Evolutionary conservation across 768 basidiomycete genomes (phyloP).

Genomic region (Terana coerulea): DNA sequence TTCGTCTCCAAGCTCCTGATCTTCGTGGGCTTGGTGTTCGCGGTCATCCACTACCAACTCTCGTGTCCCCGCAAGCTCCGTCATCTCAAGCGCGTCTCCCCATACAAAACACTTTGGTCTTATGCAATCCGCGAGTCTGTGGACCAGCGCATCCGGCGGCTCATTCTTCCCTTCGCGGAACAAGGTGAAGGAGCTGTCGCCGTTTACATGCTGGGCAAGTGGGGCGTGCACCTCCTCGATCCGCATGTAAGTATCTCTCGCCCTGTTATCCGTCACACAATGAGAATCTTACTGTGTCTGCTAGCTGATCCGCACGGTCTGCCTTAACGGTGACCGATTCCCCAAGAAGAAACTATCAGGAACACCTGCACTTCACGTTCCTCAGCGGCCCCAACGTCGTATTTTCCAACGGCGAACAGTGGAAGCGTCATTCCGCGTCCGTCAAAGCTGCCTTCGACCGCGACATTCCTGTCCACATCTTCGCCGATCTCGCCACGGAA

Average conservation of each 20-base stretch:
- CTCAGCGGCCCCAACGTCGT: background rate
- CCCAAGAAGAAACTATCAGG: background rate
- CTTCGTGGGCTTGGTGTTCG: too few relatives aligned
- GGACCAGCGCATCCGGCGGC: conserved; percentile 30
- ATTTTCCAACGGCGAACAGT: background rate
- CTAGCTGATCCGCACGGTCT: background rate
- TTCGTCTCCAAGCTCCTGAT: too few relatives aligned
- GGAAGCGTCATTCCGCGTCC: background rate
- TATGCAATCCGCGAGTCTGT: conserved; percentile 28
- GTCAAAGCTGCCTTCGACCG: background rate
- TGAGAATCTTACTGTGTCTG: background rate
- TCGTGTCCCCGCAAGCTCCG: too few relatives aligned
- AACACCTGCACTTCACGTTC: background rate
- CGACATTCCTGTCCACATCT: background rate
- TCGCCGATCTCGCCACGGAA: background rate
- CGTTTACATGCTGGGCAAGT: conserved; percentile 37
- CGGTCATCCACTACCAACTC: too few relatives aligned
- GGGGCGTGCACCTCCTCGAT: conserved; percentile 39
- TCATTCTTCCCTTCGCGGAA: conserved; percentile 33
- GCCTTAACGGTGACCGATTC: background rate
- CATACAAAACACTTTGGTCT: conserved; percentile 1
- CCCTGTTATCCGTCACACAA: background rate
- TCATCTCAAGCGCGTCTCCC: too few relatives aligned
- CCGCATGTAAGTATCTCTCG: conserved; percentile 23
- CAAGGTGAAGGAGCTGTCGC: conserved; percentile 31